These are phyloP conservation scores for Taxillus chinensis DNA, from an alignment of 164 flowering plant species.

Conservation along the genomic window DNA sequence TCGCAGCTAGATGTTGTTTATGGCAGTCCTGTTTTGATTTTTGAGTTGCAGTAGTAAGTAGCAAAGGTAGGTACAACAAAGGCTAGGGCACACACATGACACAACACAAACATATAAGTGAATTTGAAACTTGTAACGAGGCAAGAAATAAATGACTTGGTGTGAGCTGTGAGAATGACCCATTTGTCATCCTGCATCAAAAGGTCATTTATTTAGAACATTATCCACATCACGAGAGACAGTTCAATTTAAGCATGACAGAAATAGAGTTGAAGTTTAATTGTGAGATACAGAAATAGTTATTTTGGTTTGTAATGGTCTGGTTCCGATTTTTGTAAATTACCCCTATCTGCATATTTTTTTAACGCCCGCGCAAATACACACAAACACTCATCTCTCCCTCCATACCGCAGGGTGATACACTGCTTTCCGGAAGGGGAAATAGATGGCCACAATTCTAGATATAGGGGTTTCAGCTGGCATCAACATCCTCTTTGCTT, in stretches of 20 bases:
- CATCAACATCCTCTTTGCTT: slow-evolving; percentile 41
- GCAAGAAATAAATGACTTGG: too few species aligned
- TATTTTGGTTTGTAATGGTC: background rate
- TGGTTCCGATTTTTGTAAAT: background rate
- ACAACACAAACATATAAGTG: background rate
- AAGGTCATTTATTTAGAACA: background rate
- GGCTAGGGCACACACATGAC: too few species aligned
- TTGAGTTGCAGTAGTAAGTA: too few species aligned
- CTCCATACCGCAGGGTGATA: slow-evolving; percentile 3
- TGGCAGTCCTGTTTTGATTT: too few species aligned
- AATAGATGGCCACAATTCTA: slow-evolving; percentile 43
- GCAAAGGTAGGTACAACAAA: too few species aligned
- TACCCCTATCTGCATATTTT: background rate
- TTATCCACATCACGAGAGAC: background rate
- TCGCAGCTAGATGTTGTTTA: too few species aligned
- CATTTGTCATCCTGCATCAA: background rate
- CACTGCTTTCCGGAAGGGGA: background rate
- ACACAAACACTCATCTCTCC: background rate
- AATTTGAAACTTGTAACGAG: background rate
- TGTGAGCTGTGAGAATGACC: background rate
- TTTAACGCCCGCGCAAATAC: background rate
- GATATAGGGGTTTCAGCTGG: slow-evolving; percentile 55
- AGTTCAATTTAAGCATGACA: background rate
- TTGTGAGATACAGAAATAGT: background rate
- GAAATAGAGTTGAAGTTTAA: background rate